Evolutionary conservation across 2,329 filamentous ascomycete species (phyloP), one percentile per base, ranked within the genome.

Genomic region (Pochonia chlamydosporia): DNA sequence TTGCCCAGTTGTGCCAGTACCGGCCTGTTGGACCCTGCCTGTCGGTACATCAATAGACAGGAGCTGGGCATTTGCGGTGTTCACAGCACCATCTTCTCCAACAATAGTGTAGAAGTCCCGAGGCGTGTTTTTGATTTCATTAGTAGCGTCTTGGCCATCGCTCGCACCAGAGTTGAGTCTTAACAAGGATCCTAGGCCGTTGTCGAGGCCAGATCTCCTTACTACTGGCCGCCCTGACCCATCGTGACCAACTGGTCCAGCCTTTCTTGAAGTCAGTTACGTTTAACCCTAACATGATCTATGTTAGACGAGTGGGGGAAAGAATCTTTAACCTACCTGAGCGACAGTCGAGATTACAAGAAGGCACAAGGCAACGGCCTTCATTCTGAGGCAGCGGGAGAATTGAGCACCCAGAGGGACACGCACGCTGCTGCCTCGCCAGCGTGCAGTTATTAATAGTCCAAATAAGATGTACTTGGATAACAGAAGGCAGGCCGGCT

Each of bases 271-370:
- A 23, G 35, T 39, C 20, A 39, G 35, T n/a, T n/a, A n/a, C n/a
- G n/a, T n/a, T n/a, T n/a, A n/a, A n/a, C n/a, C n/a, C n/a, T n/a
- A n/a, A n/a, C n/a, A n/a, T n/a, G n/a, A n/a, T n/a, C n/a, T n/a
- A n/a, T n/a, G n/a, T n/a, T n/a, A n/a, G n/a, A n/a, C n/a, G n/a
- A n/a, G n/a, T n/a, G n/a, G n/a, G n/a, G n/a, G n/a, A n/a, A n/a
- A n/a, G n/a, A n/a, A n/a, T n/a, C n/a, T n/a, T n/a, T n/a, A n/a
- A n/a, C n/a, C n/a, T 53, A 59, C 56, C 49, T 53, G 47, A 43
- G 43, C 43, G 21, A 49, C 43, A 46, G 51, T 48, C 43, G 52
- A 50, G 21, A 53, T 49, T 40, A 54, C 28, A 26, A 58, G 47
- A 36, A 52, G 35, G 35, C 53, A 47, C 41, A 57, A 41, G 35